A percentile compares a stretch with the other conserved stretches of the same genome.
phyloP scores from a whole-genome alignment of 192 early-diverging fungal genomes.

The Umbelopsis sp. region DNA sequence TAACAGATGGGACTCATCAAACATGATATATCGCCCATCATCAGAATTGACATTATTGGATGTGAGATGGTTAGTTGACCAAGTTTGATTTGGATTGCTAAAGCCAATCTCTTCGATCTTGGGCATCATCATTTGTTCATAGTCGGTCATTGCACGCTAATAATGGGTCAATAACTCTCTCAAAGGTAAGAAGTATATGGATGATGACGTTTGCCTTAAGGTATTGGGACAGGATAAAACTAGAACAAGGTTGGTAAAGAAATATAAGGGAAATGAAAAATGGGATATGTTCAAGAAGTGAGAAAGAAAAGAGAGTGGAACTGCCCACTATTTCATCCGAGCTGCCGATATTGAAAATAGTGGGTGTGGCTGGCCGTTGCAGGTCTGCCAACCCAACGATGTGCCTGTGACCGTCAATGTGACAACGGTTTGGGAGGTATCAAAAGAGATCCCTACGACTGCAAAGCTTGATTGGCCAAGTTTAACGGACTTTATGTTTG shows the following conservation, averaged over 20 bases:
- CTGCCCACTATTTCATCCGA: no score
- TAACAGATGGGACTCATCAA: background rate
- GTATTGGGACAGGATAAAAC: no score
- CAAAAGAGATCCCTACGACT: background rate
- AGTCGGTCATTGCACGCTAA: background rate
- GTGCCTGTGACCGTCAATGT: constrained; percentile 1
- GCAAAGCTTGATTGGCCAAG: background rate
- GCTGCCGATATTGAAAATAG: no score
- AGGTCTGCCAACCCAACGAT: background rate
- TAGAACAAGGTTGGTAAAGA: no score
- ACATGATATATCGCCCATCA: background rate
- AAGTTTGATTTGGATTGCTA: background rate
- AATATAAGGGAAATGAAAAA: no score
- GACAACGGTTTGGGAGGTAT: constrained; percentile 11
- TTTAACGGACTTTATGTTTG: constrained; percentile 3
- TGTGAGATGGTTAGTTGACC: background rate
- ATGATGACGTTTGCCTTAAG: background rate
- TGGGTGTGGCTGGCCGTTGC: no score
- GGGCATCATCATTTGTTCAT: constrained; percentile 10
- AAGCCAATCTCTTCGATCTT: constrained; percentile 9
- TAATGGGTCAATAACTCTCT: background rate
- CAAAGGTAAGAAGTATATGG: background rate
- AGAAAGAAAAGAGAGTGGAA: no score
- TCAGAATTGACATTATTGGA: background rate
- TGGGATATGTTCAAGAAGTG: no score